Evolutionary conservation across 2,329 filamentous ascomycete species (phyloP), one percentile per base, ranked within the genome.

Genomic region (Bisporella sp.): DNA sequence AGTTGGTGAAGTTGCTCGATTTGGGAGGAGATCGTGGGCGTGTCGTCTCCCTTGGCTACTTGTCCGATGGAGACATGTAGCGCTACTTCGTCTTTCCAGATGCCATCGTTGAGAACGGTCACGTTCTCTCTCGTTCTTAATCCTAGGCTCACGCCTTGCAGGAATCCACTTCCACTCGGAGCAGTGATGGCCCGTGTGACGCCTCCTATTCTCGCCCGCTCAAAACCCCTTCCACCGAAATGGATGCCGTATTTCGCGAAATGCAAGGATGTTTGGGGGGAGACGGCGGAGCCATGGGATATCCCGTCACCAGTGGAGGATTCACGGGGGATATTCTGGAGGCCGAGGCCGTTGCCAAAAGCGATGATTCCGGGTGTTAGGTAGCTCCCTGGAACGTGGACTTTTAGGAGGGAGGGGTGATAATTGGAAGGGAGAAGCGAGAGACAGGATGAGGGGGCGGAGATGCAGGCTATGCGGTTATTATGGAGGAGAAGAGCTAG

Each of bases 241-340:
- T 61, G 64, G 28, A 72, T 53, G 1, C 69, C 71, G 49, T 72
- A 68, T 52, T 71, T 72, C 6, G 69, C 70, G 21, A 21, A 21
- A 48, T 67, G 68, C 5, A 61, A 57, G 4, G 69, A 54, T 50
- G 59, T 64, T 7, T 64, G 59, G 0, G 65, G 58, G 44, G 68
- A 54, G 21, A 57, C 50, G 3, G 53, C 47, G 31, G 61, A 59
- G 33, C 56, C 49, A 21, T 55, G 52, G 9, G 67, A 58, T 4
- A 53, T 51, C 11, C 78, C 77, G 56, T 81, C 76, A 2, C 70
- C 66, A 0, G 77, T 78, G 28, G 61, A 63, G 1, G 58, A 53
- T 46, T 75, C 72, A 1, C 62, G 64, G 21, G 64, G 59, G 39
- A 80, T 79, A 57, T 80, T 21, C 21, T 21, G 21, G 21, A 21